Percentiles rank a stretch among this genome's conserved stretches.
phyloP scores from a whole-genome alignment of 179 eudicot species.

The Sideroxylon spinosum region DNA sequence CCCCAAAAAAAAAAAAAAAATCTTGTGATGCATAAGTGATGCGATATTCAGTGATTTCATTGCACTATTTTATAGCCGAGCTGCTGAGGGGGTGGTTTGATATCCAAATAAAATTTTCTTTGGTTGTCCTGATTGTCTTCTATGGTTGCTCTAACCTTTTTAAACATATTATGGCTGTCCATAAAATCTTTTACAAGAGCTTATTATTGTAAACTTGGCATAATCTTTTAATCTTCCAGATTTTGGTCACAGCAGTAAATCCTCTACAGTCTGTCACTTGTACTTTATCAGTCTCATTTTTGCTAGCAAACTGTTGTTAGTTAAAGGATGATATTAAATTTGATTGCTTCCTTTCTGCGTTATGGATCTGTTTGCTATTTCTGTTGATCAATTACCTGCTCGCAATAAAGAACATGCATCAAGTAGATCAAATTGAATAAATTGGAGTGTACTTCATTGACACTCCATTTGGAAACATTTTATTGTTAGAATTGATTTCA shows the following conservation, averaged over 20 bases:
- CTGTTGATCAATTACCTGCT: not conserved
- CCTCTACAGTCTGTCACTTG: too few relatives aligned
- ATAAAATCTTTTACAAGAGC: not conserved
- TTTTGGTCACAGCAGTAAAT: not conserved
- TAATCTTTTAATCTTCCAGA: not conserved
- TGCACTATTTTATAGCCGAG: not conserved
- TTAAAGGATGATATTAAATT: not conserved
- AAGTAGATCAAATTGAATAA: not conserved
- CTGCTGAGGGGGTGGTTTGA: conserved; percentile 1
- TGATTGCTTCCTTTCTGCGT: not conserved
- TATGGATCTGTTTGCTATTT: not conserved
- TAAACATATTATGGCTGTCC: not conserved
- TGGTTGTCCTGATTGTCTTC: not conserved
- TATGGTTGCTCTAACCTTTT: not conserved
- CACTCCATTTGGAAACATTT: too few relatives aligned
- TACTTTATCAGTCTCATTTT: too few relatives aligned
- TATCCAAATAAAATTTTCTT: not conserved
- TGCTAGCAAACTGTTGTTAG: too few relatives aligned
- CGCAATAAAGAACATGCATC: not conserved
- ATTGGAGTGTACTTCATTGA: not conserved
- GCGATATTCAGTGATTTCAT: conserved; percentile 2
- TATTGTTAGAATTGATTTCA: too few relatives aligned
- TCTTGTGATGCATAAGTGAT: not conserved
- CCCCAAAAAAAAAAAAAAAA: not conserved
- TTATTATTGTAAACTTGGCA: not conserved